Conservation (phyloP, 257 asterid species). For the Cruciata laevipes region DNA sequence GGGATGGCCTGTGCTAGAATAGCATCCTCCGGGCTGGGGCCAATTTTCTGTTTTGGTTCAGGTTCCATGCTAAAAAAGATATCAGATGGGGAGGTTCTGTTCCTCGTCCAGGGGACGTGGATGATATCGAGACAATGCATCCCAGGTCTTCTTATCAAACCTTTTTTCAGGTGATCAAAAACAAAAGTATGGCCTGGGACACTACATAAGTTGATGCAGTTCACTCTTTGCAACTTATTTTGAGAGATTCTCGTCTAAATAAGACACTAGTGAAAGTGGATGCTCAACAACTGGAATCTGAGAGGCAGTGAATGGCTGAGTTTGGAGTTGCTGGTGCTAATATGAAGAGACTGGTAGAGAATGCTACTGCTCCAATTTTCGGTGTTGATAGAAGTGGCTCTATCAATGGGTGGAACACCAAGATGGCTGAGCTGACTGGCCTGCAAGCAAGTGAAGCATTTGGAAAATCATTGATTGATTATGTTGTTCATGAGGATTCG, state of each 20-base stretch:
- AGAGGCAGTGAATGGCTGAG: too few species aligned
- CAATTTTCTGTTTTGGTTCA: conserved; percentile 61
- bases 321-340: conserved; percentile 40
- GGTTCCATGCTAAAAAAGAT: conserved; percentile 49
- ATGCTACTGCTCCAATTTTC: conserved; percentile 57
- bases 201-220: conserved; percentile 49
- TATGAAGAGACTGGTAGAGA: conserved; percentile 55
- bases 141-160: conserved; percentile 59
- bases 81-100: conserved; percentile 60
- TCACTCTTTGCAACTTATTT: conserved; percentile 54
- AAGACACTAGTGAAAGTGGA: conserved; percentile 20
- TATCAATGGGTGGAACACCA: conserved; percentile 62
- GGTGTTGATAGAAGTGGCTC: conserved; percentile 49
- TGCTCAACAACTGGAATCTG: conserved; percentile 17
- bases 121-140: conserved; percentile 50
- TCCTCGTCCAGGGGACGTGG: conserved; percentile 44
- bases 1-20: conserved; percentile 58
- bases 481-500: conserved; percentile 47
- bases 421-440: conserved; percentile 59
- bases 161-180: conserved; percentile 53
- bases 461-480: conserved; percentile 41
- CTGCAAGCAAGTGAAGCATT: conserved; percentile 39
- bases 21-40: conserved; percentile 9
- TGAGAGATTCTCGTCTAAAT: conserved; percentile 42
- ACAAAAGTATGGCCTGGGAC: conserved; percentile 55